Evolutionary conservation across 1,284 basidiomycete species (phyloP).

Genomic region (Trametes pubescens): DNA sequence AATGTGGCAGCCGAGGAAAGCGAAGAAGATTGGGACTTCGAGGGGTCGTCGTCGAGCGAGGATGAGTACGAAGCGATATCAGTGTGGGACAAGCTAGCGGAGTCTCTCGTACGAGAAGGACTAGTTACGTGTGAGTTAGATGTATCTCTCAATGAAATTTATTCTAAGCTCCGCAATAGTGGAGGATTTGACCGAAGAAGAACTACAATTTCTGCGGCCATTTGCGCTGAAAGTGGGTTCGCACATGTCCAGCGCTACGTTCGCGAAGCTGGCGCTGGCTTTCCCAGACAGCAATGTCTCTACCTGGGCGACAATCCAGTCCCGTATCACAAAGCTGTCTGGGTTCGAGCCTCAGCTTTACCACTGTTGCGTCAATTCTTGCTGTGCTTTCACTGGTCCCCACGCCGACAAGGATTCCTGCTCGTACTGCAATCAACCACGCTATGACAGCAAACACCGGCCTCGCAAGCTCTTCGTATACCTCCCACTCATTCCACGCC

Average conservation of each 20-base stretch:
- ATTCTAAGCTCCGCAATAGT: neutral
- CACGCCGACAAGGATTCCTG: slow-evolving; percentile 39
- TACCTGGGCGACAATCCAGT: slow-evolving; percentile 22
- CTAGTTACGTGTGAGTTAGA: slow-evolving; percentile 29
- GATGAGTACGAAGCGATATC: slow-evolving; percentile 24
- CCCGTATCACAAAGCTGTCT: slow-evolving; percentile 39
- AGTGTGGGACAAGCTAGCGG: slow-evolving; percentile 34
- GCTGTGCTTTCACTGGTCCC: slow-evolving; percentile 44
- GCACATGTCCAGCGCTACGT: slow-evolving; percentile 19
- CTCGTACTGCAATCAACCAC: slow-evolving; percentile 43
- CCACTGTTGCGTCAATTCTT: slow-evolving; percentile 50
- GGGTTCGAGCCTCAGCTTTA: slow-evolving; percentile 42
- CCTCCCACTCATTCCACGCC: slow-evolving; percentile 31
- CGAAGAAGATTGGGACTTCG: slow-evolving; percentile 6
- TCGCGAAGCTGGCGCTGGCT: slow-evolving; percentile 18
- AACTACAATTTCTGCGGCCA: slow-evolving; percentile 15
- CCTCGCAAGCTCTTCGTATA: slow-evolving; percentile 30
- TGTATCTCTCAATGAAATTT: neutral
- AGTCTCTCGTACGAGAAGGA: slow-evolving; percentile 34
- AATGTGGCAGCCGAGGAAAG: neutral
- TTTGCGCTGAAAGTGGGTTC: slow-evolving; percentile 26
- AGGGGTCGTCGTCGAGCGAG: slow-evolving; percentile 10
- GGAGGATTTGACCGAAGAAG: slow-evolving; percentile 11
- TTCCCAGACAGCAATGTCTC: slow-evolving; percentile 31
- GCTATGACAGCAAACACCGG: slow-evolving; percentile 30